Conservation (phyloP, 176 grass and related monocot genomes). For the Oryza glumipatula region DNA sequence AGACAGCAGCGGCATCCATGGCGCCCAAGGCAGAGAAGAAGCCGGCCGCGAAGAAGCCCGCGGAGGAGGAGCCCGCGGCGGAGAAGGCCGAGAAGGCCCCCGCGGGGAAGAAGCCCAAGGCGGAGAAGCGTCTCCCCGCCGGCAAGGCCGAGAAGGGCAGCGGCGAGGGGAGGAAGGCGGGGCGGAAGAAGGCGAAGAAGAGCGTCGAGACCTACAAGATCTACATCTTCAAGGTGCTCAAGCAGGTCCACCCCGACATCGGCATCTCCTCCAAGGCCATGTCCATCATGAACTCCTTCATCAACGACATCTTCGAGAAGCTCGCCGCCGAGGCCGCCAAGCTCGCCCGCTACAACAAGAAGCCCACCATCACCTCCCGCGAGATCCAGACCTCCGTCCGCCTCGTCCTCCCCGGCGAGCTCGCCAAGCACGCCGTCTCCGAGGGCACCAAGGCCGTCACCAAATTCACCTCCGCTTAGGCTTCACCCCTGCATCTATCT, state of each 20-base stretch:
- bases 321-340: slow-evolving; percentile 35
- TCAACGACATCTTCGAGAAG: slow-evolving; percentile 66
- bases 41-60: neutral
- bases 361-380: slow-evolving; percentile 67
- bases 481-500: neutral
- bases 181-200: slow-evolving; percentile 44
- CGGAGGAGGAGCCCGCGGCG: neutral
- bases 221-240: slow-evolving; percentile 83
- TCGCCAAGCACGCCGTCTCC: slow-evolving; percentile 72
- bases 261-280: slow-evolving; percentile 59
- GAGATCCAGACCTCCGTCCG: slow-evolving; percentile 71
- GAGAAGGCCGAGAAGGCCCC: slow-evolving; percentile 19
- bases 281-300: slow-evolving; percentile 63
- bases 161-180: slow-evolving; percentile 37
- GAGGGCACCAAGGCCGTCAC: slow-evolving; percentile 65
- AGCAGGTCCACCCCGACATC: slow-evolving; percentile 82
- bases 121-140: slow-evolving; percentile 30
- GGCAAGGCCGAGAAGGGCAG: slow-evolving; percentile 37
- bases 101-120: slow-evolving; percentile 43
- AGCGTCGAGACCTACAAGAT: slow-evolving; percentile 78
- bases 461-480: neutral
- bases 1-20: neutral
- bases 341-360: slow-evolving; percentile 63
- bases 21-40: neutral
- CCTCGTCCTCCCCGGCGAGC: slow-evolving; percentile 60